Evolutionary conservation across 2,329 filamentous ascomycete genomes (phyloP).

Genomic region (Uncinocarpus reesii): DNA sequence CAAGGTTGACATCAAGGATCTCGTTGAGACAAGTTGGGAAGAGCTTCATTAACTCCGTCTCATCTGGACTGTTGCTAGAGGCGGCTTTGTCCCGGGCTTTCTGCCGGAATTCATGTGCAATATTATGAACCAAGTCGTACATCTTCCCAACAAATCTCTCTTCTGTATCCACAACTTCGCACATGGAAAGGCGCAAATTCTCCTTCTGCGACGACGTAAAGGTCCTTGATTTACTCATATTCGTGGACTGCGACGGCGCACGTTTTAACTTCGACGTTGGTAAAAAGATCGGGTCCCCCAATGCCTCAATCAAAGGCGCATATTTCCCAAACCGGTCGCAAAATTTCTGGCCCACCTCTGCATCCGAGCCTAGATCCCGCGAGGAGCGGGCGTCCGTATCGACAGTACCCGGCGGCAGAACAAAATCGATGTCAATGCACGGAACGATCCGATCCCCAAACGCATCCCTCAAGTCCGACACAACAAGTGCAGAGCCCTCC

Average conservation of each 20-base stretch:
- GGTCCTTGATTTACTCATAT: conserved; percentile 64
- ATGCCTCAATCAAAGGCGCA: conserved; percentile 61
- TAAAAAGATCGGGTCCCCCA: conserved; percentile 76
- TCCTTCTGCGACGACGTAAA: conserved; percentile 76
- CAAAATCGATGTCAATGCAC: conserved; percentile 78
- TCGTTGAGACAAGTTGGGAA: conserved; percentile 72
- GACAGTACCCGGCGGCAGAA: conserved; percentile 69
- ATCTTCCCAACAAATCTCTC: conserved; percentile 87
- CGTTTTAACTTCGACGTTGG: conserved; percentile 75
- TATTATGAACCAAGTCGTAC: conserved; percentile 66
- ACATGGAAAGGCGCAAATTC: conserved; percentile 75
- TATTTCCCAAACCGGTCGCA: conserved; percentile 64
- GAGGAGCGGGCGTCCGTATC: conserved; percentile 50
- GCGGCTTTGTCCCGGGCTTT: conserved; percentile 51
- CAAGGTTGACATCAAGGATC: conserved; percentile 71
- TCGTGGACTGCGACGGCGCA: conserved; percentile 75
- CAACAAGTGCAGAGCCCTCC: conserved; percentile 63
- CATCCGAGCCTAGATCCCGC: conserved; percentile 50
- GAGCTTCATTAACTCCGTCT: conserved; percentile 60
- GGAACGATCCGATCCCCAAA: conserved; percentile 71
- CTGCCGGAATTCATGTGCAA: conserved; percentile 69
- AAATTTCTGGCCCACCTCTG: conserved; percentile 56
- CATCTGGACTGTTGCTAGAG: conserved; percentile 59
- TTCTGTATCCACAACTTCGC: conserved; percentile 84
- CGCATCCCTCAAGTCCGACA: conserved; percentile 62